Evolutionary conservation across 108 stramenopile genomes (phyloP).

Genomic region (Mediolabrus comicus): DNA sequence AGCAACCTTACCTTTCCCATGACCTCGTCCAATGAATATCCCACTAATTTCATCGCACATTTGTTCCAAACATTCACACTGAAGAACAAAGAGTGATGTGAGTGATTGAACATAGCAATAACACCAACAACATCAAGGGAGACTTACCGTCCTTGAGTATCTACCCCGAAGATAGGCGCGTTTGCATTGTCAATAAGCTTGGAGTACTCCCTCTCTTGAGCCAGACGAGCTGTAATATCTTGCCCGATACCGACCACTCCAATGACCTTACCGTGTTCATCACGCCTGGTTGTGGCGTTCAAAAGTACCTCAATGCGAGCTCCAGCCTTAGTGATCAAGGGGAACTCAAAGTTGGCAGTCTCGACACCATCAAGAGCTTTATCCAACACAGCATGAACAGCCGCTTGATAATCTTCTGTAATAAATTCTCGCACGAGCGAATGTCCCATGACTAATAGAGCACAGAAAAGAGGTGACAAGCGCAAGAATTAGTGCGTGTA

Average conservation of each 20-base stretch:
- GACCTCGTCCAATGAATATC: slow-evolving; percentile 65
- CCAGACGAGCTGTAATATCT: slow-evolving; percentile 68
- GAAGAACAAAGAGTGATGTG: too few relatives aligned
- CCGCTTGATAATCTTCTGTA: slow-evolving; percentile 27
- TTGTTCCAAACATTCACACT: slow-evolving; percentile 67
- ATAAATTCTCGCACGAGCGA: slow-evolving; percentile 44
- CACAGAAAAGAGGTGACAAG: too few relatives aligned
- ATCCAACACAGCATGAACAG: slow-evolving; percentile 49
- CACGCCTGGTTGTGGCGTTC: slow-evolving; percentile 50
- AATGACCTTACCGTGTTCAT: slow-evolving; percentile 56
- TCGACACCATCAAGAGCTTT: slow-evolving; percentile 39
- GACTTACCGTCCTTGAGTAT: slow-evolving; percentile 62
- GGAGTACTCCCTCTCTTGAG: slow-evolving; percentile 54
- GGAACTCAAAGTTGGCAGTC: slow-evolving; percentile 60
- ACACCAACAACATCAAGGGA: too few relatives aligned
- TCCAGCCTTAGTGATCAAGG: slow-evolving; percentile 43
- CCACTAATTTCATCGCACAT: slow-evolving; percentile 66
- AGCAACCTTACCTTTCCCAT: too few relatives aligned
- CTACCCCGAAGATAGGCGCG: slow-evolving; percentile 84
- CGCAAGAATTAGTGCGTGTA: too few relatives aligned
- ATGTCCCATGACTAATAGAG: slow-evolving; percentile 39
- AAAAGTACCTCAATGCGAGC: slow-evolving; percentile 48
- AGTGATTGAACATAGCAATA: too few relatives aligned
- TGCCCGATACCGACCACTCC: slow-evolving; percentile 66
- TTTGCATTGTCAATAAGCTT: slow-evolving; percentile 80